Base-by-base conservation (phyloP, 805 yeast genomes). In the Ogataea dorogensis region DNA sequence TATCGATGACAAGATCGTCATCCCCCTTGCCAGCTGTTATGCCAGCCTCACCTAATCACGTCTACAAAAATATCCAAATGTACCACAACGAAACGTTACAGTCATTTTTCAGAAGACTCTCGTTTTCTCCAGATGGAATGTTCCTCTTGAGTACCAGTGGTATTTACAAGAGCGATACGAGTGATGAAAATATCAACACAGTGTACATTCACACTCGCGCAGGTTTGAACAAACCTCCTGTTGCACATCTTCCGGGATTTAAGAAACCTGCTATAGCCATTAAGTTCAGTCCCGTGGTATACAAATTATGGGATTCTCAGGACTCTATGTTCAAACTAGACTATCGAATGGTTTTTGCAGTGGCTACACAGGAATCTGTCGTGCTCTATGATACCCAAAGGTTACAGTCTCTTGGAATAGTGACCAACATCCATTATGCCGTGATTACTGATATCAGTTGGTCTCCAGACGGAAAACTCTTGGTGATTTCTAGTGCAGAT, bases 71-170 rank as follows among this genome's bases (percentile, higher is more conserved):
- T n/a, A 58, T 69, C 4, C 65, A 65, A 53, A 55, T 86, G 5
- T 87, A 84, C 51, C 93, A 88, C 53, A 79, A 88, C 43, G 98
- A 91, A 52, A 79, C 95, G 0, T 70, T 91, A 21, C 87, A 87
- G 38, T 84, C 96, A 1, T 93, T 93, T 54, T 93, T 93, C 66
- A 70, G 99, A 43, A 65, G 98, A 42, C 68, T 91, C 37, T 62
- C 81, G 1, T 87, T 91, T 54, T 83, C 96, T 0, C 95, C 96
- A 0, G 97, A 94, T 59, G 99, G 99, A 0, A 68, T 71, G 37
- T 58, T 93, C 24, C 63, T 93, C 20, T 62, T 91, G 18, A 76
- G 94, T 0, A 95, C 93, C 25, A 67, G 94, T 35, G 94, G 96
- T 38, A 62, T 77, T 44, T 64, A 74, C 59, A 73, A 73, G 51